These are phyloP conservation scores for Tricholoma bakamatsutake DNA, from an alignment of 768 basidiomycete genomes.

Conservation along the genomic window DNA sequence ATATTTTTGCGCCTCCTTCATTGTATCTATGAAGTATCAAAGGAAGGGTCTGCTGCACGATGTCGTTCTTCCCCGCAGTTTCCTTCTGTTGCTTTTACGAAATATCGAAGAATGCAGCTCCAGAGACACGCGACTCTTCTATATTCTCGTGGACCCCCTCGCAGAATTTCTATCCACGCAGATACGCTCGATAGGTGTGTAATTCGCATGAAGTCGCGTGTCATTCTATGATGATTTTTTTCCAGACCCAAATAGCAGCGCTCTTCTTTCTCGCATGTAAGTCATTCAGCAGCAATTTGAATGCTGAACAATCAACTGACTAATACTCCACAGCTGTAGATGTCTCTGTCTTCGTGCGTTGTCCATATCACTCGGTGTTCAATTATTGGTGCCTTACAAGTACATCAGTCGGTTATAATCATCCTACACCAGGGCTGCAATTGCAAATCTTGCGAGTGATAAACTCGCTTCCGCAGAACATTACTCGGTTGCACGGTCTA, in stretches of 20 bases:
- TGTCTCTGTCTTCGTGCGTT: conserved; percentile 40
- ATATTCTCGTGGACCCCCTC: conserved; percentile 16
- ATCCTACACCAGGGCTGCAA: background rate
- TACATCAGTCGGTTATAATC: background rate
- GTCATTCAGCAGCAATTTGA: conserved; percentile 13
- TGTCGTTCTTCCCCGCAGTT: conserved; percentile 47
- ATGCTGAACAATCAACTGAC: background rate
- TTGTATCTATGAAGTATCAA: conserved; percentile 22
- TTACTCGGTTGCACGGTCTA: background rate
- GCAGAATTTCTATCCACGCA: conserved; percentile 14
- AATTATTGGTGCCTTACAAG: background rate
- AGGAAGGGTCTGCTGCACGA: conserved; percentile 28
- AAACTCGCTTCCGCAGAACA: background rate
- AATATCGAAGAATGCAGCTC: conserved; percentile 2
- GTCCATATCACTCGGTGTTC: background rate
- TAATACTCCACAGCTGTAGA: conserved; percentile 32
- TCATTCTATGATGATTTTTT: conserved; percentile 4
- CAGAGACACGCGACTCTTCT: background rate
- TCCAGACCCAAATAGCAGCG: conserved; percentile 23
- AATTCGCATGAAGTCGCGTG: no score
- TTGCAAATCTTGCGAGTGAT: background rate
- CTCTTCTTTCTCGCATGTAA: conserved; percentile 44
- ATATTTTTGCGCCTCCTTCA: conserved; percentile 30
- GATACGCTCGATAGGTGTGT: conserved; percentile 24
- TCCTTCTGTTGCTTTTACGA: conserved; percentile 29